Evolutionary conservation across 2,329 filamentous ascomycete genomes (phyloP).

Genomic region (Fusarium transvaalense): DNA sequence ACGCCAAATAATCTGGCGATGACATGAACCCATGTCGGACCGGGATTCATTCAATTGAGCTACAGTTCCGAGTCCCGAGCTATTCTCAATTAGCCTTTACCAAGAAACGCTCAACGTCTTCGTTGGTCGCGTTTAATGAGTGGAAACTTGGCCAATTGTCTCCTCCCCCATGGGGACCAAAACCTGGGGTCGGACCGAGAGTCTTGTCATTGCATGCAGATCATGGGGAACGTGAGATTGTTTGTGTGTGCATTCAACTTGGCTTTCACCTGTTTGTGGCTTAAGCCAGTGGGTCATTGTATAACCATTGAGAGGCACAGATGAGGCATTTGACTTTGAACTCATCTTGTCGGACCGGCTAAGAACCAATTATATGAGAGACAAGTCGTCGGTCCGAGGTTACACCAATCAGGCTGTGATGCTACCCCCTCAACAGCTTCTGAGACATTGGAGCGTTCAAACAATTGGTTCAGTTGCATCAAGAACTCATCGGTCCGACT

Average conservation of each 20-base stretch:
- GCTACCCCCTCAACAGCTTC: too few relatives aligned
- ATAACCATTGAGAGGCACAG: not conserved
- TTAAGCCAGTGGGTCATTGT: not conserved
- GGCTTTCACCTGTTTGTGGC: conserved; percentile 9
- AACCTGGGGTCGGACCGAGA: conserved; percentile 37
- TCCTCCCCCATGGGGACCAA: conserved; percentile 25
- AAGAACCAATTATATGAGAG: conserved; percentile 11
- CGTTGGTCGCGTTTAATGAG: not conserved
- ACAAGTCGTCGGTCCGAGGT: conserved; percentile 31
- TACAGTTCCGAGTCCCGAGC: not conserved
- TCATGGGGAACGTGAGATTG: not conserved
- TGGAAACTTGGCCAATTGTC: not conserved
- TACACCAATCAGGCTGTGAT: conserved; percentile 2
- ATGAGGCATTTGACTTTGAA: not conserved
- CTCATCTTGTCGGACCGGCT: conserved; percentile 30
- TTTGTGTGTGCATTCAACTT: not conserved
- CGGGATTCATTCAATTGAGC: not conserved
- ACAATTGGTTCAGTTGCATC: not conserved
- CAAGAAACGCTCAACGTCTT: not conserved
- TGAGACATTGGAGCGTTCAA: not conserved
- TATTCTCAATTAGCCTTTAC: not conserved
- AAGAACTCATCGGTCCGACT: conserved; percentile 29
- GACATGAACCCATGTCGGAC: not conserved
- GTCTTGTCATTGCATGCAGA: not conserved
- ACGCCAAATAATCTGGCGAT: not conserved